Percentiles rank a stretch among this genome's conserved stretches.
These are phyloP conservation scores for Camptophora hylomeconis DNA, from an alignment of 2,329 filamentous ascomycete species.

Conservation along the genomic window DNA sequence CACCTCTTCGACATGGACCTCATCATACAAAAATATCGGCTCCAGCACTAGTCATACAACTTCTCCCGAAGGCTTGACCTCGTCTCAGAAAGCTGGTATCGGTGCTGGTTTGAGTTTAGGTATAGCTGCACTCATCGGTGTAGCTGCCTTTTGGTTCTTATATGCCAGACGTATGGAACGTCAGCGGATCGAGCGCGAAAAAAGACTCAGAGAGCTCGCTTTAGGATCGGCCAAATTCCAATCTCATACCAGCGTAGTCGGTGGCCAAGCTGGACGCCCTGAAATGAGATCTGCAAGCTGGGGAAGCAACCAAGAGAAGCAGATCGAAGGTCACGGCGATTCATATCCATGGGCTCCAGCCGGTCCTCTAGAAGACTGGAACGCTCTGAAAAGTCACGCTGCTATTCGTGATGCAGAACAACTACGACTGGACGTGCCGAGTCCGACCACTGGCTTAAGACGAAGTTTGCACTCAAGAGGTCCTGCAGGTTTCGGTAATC, in stretches of 20 bases:
- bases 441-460: slow-evolving; percentile 26
- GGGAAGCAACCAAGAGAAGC: slow-evolving; percentile 13
- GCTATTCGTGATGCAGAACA: too few species aligned
- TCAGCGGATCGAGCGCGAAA: slow-evolving; percentile 34
- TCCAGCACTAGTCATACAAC: slow-evolving; percentile 11
- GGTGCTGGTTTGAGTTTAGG: slow-evolving; percentile 55
- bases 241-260: slow-evolving; percentile 23
- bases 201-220: slow-evolving; percentile 40
- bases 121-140: slow-evolving; percentile 37
- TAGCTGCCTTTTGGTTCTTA: slow-evolving; percentile 36
- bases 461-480: slow-evolving; percentile 30
- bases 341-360: slow-evolving; percentile 24
- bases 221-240: slow-evolving; percentile 36
- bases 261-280: slow-evolving; percentile 7
- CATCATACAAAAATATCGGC: slow-evolving; percentile 40
- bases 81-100: slow-evolving; percentile 41
- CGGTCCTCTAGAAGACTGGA: too few species aligned
- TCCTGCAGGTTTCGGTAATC: slow-evolving; percentile 4
- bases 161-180: slow-evolving; percentile 36
- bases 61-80: slow-evolving; percentile 12
- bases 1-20: slow-evolving; percentile 45
- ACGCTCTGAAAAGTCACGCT: slow-evolving; percentile 11
- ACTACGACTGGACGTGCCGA: slow-evolving; percentile 24
- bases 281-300: slow-evolving; percentile 13
- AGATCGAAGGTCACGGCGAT: slow-evolving; percentile 12